Evolutionary conservation across 306 rosid species (phyloP), one percentile per base, ranked within the genome.

Genomic region (Vigna nakashimae): DNA sequence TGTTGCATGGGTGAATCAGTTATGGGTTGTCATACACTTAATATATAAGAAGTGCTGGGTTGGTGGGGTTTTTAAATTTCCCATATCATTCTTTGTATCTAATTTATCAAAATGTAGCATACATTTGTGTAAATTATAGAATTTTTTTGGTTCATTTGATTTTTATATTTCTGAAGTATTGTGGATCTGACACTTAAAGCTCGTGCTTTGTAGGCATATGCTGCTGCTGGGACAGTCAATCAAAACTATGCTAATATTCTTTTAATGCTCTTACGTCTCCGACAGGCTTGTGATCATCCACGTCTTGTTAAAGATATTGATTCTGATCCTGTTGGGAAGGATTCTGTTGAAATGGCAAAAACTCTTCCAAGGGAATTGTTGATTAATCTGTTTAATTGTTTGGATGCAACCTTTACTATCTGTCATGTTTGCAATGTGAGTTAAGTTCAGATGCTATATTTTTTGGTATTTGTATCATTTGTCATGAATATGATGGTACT

Each of bases 201-300:
- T 71, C 69, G 65, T 77, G 51, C 50, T 49, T 71, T 87, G 80
- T 89, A 95, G 99, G 99, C 99, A 53, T 95, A 95, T 91, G 99
- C 99, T 42, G 99, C 98, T 68, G 99, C 99, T 78, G 99, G 99
- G 57, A 95, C 99, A 28, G 91, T 95, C 50, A 92, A 88, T 83
- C 99, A 95, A 86, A 95, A 95, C 83, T 95, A 95, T 82, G 99
- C 99, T 69, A 95, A 92, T 87, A 95, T 95, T 84, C 92, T 95
- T 51, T 76, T 92, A 84, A 92, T 95, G 99, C 98, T 95, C 77
- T 82, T 92, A 76, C 99, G 98, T 71, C 98, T 95, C 72, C 93
- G 99, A 46, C 99, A 95, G 85, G 99, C 98, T 84, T 95, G 99
- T 79, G 98, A 95, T 73, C 99, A 95, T 56, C 99, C 99, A 1